These are phyloP conservation scores for Corymbia citriodora DNA, from an alignment of 441 rosid genomes.

Conservation along the genomic window DNA sequence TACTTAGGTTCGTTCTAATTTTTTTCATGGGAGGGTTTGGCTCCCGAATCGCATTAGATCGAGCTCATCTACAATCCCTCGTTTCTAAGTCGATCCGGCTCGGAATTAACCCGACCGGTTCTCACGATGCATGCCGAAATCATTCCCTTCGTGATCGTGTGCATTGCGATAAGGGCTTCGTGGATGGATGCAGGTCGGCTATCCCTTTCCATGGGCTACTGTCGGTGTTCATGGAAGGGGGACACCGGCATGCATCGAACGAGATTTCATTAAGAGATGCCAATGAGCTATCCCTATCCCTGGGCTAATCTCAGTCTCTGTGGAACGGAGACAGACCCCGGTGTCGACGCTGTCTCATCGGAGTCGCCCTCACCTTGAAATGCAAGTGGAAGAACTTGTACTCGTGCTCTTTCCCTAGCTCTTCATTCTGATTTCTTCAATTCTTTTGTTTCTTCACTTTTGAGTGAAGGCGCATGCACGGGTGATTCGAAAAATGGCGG, in stretches of 20 bases:
- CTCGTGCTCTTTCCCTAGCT: background rate
- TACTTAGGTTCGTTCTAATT: background rate
- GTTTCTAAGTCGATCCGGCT: background rate
- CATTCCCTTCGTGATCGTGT: background rate
- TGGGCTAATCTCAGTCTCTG: too few species aligned
- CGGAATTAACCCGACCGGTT: background rate
- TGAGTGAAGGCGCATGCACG: background rate
- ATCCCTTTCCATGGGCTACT: background rate
- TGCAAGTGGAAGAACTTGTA: background rate
- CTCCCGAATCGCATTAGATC: background rate
- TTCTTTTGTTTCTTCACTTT: background rate
- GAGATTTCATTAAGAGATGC: too few species aligned
- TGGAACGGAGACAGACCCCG: too few species aligned
- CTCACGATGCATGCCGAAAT: background rate
- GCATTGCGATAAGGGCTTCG: background rate
- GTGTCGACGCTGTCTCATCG: rapidly evolving
- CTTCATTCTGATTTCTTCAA: background rate
- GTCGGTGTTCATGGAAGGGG: background rate
- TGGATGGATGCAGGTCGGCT: background rate
- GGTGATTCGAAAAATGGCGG: background rate
- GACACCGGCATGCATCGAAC: too few species aligned
- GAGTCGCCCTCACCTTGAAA: background rate
- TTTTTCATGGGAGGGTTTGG: background rate
- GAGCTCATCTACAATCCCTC: background rate
- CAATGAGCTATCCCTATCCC: too few species aligned